phyloP scores from a whole-genome alignment of 371 early-diverging fungal species.

The Conidiobolus incongruus region DNA sequence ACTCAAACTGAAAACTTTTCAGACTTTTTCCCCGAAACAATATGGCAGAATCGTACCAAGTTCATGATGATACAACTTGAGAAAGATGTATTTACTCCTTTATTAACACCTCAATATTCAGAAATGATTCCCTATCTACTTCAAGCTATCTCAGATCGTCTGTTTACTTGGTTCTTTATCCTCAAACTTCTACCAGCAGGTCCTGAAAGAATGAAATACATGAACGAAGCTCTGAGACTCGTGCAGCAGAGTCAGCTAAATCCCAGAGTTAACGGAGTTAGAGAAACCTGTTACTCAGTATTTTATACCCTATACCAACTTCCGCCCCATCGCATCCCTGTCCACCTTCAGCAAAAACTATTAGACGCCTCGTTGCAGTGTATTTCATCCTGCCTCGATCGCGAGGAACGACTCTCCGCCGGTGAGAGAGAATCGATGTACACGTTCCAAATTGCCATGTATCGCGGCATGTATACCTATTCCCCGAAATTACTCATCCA shows the following conservation, averaged over 20 bases:
- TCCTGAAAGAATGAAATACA: not conserved
- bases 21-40: constrained; percentile 2
- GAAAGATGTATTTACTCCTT: not conserved
- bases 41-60: not conserved
- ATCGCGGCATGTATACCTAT: too few species aligned
- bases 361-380: not conserved
- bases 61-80: constrained; percentile 1
- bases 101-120: not conserved
- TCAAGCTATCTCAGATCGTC: not conserved
- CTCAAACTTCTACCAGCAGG: not conserved
- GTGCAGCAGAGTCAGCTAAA: not conserved
- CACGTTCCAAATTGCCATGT: constrained; percentile 1
- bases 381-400: not conserved
- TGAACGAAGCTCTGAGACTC: not conserved
- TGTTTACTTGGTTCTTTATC: constrained; percentile 1
- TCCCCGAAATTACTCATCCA: too few species aligned
- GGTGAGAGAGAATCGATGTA: constrained; percentile 3
- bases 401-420: not conserved
- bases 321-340: too few species aligned
- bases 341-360: not conserved
- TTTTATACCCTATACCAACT: not conserved
- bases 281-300: not conserved
- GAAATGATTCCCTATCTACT: not conserved
- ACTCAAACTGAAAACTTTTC: not conserved
- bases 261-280: not conserved